These are phyloP conservation scores for Acer yangbiense DNA, from an alignment of 345 rosid species.

Conservation along the genomic window DNA sequence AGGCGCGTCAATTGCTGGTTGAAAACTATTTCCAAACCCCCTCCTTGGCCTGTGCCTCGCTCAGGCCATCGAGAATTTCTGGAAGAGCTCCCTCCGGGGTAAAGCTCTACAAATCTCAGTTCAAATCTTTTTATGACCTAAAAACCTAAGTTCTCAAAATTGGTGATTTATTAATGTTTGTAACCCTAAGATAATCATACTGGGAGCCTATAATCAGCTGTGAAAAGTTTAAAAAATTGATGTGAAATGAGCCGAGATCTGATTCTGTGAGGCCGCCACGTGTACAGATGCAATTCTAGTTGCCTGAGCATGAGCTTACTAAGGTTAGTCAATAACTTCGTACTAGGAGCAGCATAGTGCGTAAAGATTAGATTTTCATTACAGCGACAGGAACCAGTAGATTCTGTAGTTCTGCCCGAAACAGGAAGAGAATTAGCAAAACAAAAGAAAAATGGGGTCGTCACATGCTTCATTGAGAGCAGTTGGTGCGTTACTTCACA, in stretches of 20 bases:
- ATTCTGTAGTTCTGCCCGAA: neutral
- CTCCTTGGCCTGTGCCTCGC: conserved; percentile 2
- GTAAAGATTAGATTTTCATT: neutral
- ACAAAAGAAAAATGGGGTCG: conserved; percentile 33
- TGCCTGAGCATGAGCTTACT: too few relatives aligned
- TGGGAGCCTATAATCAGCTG: too few relatives aligned
- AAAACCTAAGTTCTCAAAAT: too few relatives aligned
- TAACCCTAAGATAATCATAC: too few relatives aligned
- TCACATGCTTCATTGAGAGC: conserved; percentile 45
- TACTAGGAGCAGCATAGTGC: neutral
- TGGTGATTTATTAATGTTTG: too few relatives aligned
- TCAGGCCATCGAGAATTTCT: conserved; percentile 16
- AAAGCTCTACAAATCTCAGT: neutral
- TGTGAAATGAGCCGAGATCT: too few relatives aligned
- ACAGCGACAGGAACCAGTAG: too few relatives aligned
- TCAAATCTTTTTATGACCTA: neutral
- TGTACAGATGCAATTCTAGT: too few relatives aligned
- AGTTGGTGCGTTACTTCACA: conserved; percentile 38
- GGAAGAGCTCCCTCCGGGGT: conserved; percentile 18
- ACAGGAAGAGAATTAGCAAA: neutral
- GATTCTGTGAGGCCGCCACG: neutral
- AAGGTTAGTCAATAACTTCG: neutral
- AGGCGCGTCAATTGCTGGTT: conserved; percentile 18
- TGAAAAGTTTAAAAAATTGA: too few relatives aligned
- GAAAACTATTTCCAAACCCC: conserved; percentile 18